Conservation (phyloP, 495 filamentous ascomycete genomes). For the Penicillium taxi region DNA sequence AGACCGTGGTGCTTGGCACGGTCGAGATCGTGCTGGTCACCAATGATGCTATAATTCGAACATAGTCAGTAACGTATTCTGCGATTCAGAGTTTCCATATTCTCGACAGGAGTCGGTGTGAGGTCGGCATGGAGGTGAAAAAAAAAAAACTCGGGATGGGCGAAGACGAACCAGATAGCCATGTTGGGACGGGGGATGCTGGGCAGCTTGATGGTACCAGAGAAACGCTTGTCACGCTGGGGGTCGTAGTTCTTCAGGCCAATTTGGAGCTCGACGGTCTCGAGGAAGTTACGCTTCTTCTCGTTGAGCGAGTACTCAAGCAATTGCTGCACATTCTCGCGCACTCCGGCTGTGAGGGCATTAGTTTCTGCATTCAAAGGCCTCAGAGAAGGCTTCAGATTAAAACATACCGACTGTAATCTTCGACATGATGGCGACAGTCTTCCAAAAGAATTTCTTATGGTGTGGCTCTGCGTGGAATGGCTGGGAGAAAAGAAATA, state of each 20-base stretch:
- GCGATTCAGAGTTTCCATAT: neutral
- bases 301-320: constrained; percentile 91
- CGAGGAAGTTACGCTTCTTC: constrained; percentile 99
- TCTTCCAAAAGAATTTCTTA: constrained; percentile 58
- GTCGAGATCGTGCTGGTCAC: constrained; percentile 99
- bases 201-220: constrained; percentile 91
- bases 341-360: constrained; percentile 72
- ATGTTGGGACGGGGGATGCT: constrained; percentile 86
- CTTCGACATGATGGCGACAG: constrained; percentile 67
- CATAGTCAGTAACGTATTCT: constrained; percentile 8
- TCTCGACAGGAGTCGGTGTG: neutral
- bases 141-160: constrained; percentile 2
- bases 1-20: constrained; percentile 96
- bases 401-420: constrained; percentile 71
- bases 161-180: constrained; percentile 67
- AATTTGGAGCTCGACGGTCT: constrained; percentile 88
- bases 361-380: constrained; percentile 12
- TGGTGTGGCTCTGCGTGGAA: constrained; percentile 62
- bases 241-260: constrained; percentile 99
- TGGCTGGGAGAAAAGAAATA: constrained; percentile 24
- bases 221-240: constrained; percentile 99
- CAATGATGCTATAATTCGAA: constrained; percentile 60
- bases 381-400: neutral
- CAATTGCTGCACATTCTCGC: constrained; percentile 80
- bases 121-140: too few relatives aligned